Percentiles rank a stretch among this genome's conserved stretches.
phyloP scores from a whole-genome alignment of 164 flowering plant species.

The Hamamelis virginiana region DNA sequence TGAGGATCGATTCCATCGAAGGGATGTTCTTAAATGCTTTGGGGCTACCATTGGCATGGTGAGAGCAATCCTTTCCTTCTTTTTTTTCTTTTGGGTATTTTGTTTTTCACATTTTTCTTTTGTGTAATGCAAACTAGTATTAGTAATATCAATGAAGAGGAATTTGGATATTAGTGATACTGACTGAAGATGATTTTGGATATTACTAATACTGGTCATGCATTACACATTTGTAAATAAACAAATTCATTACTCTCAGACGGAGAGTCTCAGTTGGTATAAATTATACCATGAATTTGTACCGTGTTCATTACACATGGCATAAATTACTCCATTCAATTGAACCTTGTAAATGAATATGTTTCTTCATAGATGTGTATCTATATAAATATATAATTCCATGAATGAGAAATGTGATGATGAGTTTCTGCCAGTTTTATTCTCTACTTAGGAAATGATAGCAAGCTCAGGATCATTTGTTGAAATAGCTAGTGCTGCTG shows the following conservation, averaged over 20 bases:
- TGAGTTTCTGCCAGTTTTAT: constrained; percentile 52
- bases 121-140: too few species aligned
- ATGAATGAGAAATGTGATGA: constrained; percentile 31
- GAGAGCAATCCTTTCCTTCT: constrained; percentile 18
- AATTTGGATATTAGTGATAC: too few species aligned
- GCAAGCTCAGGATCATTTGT: constrained; percentile 55
- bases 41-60: constrained; percentile 71
- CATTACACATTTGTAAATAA: too few species aligned
- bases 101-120: too few species aligned
- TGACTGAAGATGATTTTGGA: too few species aligned
- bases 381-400: neutral
- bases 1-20: constrained; percentile 37
- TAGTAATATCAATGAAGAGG: too few species aligned
- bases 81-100: too few species aligned
- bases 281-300: too few species aligned
- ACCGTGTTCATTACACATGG: too few species aligned
- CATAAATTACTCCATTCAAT: neutral
- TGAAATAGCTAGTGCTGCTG: constrained; percentile 81
- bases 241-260: too few species aligned
- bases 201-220: too few species aligned
- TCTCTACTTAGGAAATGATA: constrained; percentile 57
- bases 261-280: too few species aligned
- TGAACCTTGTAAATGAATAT: neutral
- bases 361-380: neutral
- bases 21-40: constrained; percentile 56